Conservation (phyloP, 192 early-diverging fungal genomes). For the Irineochytrium annulatum region DNA sequence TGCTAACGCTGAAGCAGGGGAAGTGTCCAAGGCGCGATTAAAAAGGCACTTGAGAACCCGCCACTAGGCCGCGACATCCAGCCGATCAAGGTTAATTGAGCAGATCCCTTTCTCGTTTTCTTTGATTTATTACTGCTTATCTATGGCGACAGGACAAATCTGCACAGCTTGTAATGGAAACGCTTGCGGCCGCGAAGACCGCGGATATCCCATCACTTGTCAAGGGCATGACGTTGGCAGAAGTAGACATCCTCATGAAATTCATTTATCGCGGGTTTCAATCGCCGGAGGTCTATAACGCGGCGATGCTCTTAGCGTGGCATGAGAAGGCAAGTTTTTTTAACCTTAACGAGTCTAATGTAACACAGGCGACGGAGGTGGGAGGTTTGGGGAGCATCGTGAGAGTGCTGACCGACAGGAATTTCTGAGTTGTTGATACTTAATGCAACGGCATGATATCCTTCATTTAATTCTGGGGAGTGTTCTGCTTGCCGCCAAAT, state of each 20-base stretch:
- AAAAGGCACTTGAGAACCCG: conserved; percentile 34
- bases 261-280: conserved; percentile 92
- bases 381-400: conserved; percentile 86
- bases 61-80: conserved; percentile 31
- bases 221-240: conserved; percentile 51
- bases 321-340: conserved; percentile 78
- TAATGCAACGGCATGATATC: too few relatives aligned
- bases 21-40: conserved; percentile 25
- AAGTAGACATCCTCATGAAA: conserved; percentile 81
- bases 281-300: conserved; percentile 76
- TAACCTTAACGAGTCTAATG: conserved; percentile 1
- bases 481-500: too few relatives aligned
- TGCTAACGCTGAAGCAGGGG: conserved; percentile 19
- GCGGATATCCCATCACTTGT: conserved; percentile 65
- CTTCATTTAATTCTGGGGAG: too few relatives aligned
- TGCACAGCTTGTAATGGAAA: conserved; percentile 76
- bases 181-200: conserved; percentile 65
- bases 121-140: neutral
- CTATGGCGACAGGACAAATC: conserved; percentile 55
- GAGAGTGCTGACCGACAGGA: conserved; percentile 84
- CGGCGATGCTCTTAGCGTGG: conserved; percentile 81
- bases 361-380: conserved; percentile 68
- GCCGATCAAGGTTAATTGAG: conserved; percentile 19
- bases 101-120: neutral
- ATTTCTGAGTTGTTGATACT: too few relatives aligned